A percentile compares a stretch with the other conserved stretches of the same genome.
phyloP scores from a whole-genome alignment of 306 rosid genomes.

The Cucurbita argyrosperma region DNA sequence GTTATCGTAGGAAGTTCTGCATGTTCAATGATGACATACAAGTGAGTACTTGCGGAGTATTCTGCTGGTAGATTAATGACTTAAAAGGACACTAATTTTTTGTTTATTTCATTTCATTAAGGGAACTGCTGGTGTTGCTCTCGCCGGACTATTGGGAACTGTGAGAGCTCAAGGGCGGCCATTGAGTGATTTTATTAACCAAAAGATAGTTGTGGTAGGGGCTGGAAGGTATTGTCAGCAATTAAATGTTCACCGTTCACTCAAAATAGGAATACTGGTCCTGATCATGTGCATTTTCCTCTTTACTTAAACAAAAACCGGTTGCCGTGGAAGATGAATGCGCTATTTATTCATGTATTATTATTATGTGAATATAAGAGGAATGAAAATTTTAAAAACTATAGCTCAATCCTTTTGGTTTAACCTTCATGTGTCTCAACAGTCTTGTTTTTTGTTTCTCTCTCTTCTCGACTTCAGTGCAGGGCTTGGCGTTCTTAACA shows the following conservation, averaged over 20 bases:
- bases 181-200: conserved; percentile 62
- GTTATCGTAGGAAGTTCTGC: conserved; percentile 85
- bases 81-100: neutral
- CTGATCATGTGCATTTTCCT: conserved; percentile 9
- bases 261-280: conserved; percentile 9
- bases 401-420: neutral
- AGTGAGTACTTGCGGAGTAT: conserved; percentile 32
- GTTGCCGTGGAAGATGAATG: neutral
- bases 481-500: conserved; percentile 88
- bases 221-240: conserved; percentile 73
- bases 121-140: conserved; percentile 99
- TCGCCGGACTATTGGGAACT: conserved; percentile 87
- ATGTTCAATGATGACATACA: conserved; percentile 98
- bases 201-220: conserved; percentile 95
- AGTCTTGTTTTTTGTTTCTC: neutral
- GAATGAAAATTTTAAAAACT: neutral
- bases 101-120: conserved; percentile 23
- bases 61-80: conserved; percentile 1
- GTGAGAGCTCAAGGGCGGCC: conserved; percentile 95
- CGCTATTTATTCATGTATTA: neutral
- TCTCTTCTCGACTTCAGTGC: conserved; percentile 44
- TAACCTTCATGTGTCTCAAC: neutral
- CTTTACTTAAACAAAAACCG: neutral
- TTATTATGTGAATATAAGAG: neutral
- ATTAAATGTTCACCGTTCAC: neutral